Conservation (phyloP, 2,329 filamentous ascomycete species). For the Alternaria viburni region DNA sequence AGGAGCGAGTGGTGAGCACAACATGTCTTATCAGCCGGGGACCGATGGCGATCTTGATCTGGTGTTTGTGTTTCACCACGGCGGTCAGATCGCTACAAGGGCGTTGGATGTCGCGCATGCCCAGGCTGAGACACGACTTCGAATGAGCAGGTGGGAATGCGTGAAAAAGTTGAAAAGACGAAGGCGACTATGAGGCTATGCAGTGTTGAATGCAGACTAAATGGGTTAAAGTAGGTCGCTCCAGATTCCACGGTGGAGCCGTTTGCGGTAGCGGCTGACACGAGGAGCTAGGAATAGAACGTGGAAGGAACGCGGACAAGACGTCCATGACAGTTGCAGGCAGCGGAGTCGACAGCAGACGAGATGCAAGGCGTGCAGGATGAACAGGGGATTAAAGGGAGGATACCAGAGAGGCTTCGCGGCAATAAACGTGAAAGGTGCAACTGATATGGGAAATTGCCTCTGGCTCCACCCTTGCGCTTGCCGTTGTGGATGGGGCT, state of each 20-base stretch:
- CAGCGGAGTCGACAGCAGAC: neutral
- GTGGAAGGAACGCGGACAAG: neutral
- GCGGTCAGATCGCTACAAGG: neutral
- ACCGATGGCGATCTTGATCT: slow-evolving; percentile 2
- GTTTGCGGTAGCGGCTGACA: slow-evolving; percentile 7
- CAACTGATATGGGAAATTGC: slow-evolving; percentile 10
- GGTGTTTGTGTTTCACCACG: slow-evolving; percentile 12
- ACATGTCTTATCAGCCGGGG: slow-evolving; percentile 1
- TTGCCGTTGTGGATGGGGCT: slow-evolving; percentile 3
- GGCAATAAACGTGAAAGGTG: neutral
- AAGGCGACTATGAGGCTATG: neutral
- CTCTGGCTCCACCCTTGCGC: neutral
- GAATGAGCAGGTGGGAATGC: neutral
- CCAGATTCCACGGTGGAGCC: slow-evolving; percentile 5
- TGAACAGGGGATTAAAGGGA: neutral
- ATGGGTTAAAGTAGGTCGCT: slow-evolving; percentile 7
- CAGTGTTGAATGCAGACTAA: neutral
- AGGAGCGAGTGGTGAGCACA: slow-evolving; percentile 5
- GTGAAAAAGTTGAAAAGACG: neutral
- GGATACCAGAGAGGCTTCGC: neutral
- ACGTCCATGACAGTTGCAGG: neutral
- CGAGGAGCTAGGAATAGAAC: slow-evolving; percentile 1
- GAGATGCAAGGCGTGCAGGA: neutral
- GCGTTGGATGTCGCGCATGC: slow-evolving; percentile 3
- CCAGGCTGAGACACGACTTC: neutral